phyloP scores from a whole-genome alignment of 768 basidiomycete species.

The Suillus americanus region DNA sequence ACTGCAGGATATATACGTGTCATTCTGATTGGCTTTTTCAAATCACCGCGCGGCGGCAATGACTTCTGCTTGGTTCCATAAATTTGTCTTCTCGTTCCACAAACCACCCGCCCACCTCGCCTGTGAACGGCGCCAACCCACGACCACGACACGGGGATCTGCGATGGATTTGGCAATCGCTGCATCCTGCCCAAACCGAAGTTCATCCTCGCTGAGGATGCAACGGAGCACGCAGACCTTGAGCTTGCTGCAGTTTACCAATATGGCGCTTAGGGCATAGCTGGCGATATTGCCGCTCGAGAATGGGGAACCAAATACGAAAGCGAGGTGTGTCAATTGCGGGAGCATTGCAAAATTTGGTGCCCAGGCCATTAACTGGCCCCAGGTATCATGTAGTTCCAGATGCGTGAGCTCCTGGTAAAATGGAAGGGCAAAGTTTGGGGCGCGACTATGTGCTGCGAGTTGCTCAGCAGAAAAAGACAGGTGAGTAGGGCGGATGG shows the following conservation, averaged over 20 bases:
- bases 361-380: conserved; percentile 1
- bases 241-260: not conserved
- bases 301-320: not conserved
- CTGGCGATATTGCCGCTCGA: not conserved
- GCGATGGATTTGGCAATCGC: not conserved
- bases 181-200: not conserved
- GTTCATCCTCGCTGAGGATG: not conserved
- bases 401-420: conserved; percentile 3
- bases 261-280: not conserved
- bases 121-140: conserved; percentile 2
- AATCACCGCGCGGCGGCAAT: not conserved
- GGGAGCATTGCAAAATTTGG: conserved; percentile 2
- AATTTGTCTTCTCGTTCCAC: not conserved
- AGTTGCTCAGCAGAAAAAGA: conserved; percentile 1
- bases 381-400: conserved; percentile 3
- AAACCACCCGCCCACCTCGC: conserved; percentile 1
- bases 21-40: not conserved
- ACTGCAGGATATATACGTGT: not conserved
- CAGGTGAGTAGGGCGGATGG: conserved; percentile 1
- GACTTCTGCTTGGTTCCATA: not conserved
- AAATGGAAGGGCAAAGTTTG: conserved; percentile 1
- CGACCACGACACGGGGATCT: conserved; percentile 5
- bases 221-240: conserved; percentile 3
- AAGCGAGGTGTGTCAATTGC: conserved; percentile 2
- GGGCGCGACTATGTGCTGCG: not conserved